Evolutionary conservation across 108 stramenopile species (phyloP), one percentile per base, ranked within the genome.

Genomic region (Cyclotella kingstonii): DNA sequence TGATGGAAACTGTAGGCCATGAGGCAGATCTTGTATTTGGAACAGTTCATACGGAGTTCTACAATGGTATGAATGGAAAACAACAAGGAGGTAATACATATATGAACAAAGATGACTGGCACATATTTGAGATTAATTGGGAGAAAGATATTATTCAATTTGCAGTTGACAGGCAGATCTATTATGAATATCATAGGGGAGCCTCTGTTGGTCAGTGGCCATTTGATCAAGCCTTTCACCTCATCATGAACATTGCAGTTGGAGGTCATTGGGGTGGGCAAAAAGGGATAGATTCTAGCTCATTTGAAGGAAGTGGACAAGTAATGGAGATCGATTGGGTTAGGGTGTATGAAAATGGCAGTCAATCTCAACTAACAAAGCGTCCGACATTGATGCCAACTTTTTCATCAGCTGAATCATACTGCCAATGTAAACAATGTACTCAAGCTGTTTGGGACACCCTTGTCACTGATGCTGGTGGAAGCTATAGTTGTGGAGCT

Each of bases 1-100:
- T 75, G 17, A 64, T 79, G 78, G 78, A 79, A 44, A 40, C 71
- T 25, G 58, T 73, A 31, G 78, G 78, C 5, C 48, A 73, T n/a
- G 78, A 52, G 33, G 30, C 29, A 1, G 40, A 69, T 28, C 44
- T 4, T 27, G 50, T 74, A 26, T 43, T 42, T 51, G 73, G 63
- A 17, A 68, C 52, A 25, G 58, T 70, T 15, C 73, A 75, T 35
- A 70, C 73, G 11, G 17, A 39, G 29, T 12, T 25, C 0, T 60
- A 54, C 34, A 54, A 68, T 50, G 38, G 38, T 30, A 15, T 23
- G 40, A 48, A 23, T n/a, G 49, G 57, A 4, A 73, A 52, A 26
- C 69, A 66, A 44, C 51, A 56, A 22, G 60, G 71, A 27, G 25
- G 73, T 11, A 26, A 14, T 18, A 43, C 68, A 14, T 7, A 15